Evolutionary conservation across 2,329 filamentous ascomycete species (phyloP), one percentile per base, ranked within the genome.

Genomic region (Biscogniauxia sp.): DNA sequence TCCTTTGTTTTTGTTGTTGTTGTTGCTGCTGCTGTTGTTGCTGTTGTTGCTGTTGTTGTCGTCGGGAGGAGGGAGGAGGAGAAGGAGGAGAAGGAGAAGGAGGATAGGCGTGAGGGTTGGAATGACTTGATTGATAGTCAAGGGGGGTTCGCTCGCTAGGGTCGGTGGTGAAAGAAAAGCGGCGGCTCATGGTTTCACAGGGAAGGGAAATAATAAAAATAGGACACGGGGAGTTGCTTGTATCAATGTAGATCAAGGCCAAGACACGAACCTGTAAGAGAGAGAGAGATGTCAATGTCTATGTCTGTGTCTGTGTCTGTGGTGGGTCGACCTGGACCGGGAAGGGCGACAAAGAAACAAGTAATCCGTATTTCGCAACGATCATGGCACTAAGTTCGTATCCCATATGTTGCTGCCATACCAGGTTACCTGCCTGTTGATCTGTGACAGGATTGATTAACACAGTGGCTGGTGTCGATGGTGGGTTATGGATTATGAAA

Each of bases 81-180:
- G 28, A 7, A 55, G 49, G 57, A 25, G 41, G 61, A 55, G 64
- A 53, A 58, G 45, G 65, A 60, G 57, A 52, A 20, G 51, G 32
- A 56, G 61, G 55, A 49, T 61, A 56, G 26, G 58, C 13, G 37
- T 57, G 54, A 52, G 57, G 58, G 51, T 64, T 55, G 37, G 60
- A 53, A 32, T 64, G 50, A 49, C 66, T 67, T 15, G 60, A 63
- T 54, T 67, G 58, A 45, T 45, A 45, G 64, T 71, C 72, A 53
- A 74, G 68, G 60, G 72, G 72, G 54, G 63, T 67, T 61, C 53
- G 63, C 64, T 72, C 72, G 66, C 68, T 69, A 45, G 66, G 63
- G 57, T 72, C 70, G 9, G 68, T 71, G 49, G 70, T 69, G 58
- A 69, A 68, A 53, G 69, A 73, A 59, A 72, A 73, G 55, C 68